Evolutionary conservation across 2,329 filamentous ascomycete genomes (phyloP).

Genomic region (Sclerotinia glacialis): DNA sequence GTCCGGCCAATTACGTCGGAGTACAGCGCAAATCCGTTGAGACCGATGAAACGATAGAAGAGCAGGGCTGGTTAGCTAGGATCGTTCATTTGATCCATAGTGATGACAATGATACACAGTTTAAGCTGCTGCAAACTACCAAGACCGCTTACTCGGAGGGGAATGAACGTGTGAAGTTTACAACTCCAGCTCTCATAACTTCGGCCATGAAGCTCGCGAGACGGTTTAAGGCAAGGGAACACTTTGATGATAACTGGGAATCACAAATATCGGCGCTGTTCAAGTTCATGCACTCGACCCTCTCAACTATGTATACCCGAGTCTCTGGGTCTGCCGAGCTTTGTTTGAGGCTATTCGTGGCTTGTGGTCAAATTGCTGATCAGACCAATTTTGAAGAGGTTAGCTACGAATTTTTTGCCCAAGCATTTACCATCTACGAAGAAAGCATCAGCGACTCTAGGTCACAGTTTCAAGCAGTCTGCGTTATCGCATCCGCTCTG

Average conservation of each 20-base stretch:
- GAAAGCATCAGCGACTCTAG: conserved; percentile 93
- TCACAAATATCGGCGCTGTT: conserved; percentile 77
- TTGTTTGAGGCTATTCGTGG: conserved; percentile 82
- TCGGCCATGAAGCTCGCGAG: conserved; percentile 85
- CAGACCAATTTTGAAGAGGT: conserved; percentile 92
- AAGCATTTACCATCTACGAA: conserved; percentile 97
- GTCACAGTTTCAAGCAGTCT: conserved; percentile 97
- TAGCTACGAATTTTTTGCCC: conserved; percentile 96
- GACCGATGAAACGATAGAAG: conserved; percentile 96
- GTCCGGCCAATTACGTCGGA: conserved; percentile 79
- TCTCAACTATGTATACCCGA: conserved; percentile 83
- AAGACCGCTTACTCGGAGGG: conserved; percentile 86
- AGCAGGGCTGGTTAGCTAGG: conserved; percentile 94
- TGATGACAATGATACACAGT: conserved; percentile 87
- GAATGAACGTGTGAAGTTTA: conserved; percentile 93
- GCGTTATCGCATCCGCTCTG: conserved; percentile 83
- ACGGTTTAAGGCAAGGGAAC: conserved; percentile 84
- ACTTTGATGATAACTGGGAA: conserved; percentile 74
- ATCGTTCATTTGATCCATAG: conserved; percentile 85
- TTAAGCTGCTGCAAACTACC: conserved; percentile 85
- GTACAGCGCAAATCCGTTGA: conserved; percentile 72
- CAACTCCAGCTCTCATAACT: conserved; percentile 88
- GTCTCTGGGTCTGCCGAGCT: conserved; percentile 83
- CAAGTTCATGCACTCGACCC: conserved; percentile 89
- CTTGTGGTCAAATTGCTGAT: conserved; percentile 89